Evolutionary conservation across 225 moss, liverwort and hornwort genomes (phyloP), one percentile per base, ranked within the genome.

Genomic region (Sphagnum tenellum): DNA sequence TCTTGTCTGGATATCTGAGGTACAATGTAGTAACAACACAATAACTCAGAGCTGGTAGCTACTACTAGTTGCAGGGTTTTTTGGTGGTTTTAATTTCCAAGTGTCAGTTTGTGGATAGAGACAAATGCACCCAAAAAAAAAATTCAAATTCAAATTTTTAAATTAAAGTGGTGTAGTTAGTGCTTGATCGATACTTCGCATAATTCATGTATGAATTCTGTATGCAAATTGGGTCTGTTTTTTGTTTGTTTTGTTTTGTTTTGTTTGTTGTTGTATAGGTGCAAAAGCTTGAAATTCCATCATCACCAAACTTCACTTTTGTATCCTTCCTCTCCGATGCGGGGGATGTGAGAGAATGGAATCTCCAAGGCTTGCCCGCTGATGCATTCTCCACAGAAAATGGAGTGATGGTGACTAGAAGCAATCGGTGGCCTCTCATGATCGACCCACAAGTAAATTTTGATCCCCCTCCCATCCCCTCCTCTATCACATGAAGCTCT

Each of bases 381-480:
- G 90, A 91, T 77, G 79, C 81, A 2, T 91, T 91, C 64, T 91
- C 90, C 59, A 88, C 81, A 2, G 90, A 91, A 55, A 91, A 91
- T 72, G 90, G 90, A 66, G 88, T 91, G 63, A 73, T 91, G 53
- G 90, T 91, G 14, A 91, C 83, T 6, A 79, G 90, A 7, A 88
- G 86, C 72, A 81, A 76, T 69, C 77, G 88, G 76, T 91, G 90
- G 90, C 83, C 90, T 53, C 90, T 91, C 55, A 88, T 91, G 86
- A 91, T 91, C 49, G 90, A 91, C 75, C 90, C 90, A 8, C 90
- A 91, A 76, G 90, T 90, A 53, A 55, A 57, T 47, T 29, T 29
- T 29, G 29, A 29, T 29, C 29, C 29, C 29, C 29, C 29, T 29
- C 29, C 29, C 29, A 0, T 29, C 29, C 29, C 29, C 29, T 29